Conservation (phyloP, 2,329 filamentous ascomycete genomes). For the Myriosclerotinia scirpicola region DNA sequence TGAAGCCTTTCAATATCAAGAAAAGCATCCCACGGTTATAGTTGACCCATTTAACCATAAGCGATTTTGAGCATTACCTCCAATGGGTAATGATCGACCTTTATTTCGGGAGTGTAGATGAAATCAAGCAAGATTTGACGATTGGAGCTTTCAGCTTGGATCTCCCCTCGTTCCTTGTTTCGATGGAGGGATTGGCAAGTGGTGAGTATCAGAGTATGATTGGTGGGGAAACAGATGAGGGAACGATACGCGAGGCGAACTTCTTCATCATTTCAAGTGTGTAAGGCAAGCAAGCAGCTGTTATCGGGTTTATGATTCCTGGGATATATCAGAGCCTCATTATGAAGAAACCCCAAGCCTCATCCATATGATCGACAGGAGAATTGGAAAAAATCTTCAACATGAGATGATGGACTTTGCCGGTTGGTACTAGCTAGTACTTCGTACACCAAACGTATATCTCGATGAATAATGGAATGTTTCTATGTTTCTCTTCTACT, state of each 20-base stretch:
- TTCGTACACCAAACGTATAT: neutral
- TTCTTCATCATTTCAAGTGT: neutral
- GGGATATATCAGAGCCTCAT: neutral
- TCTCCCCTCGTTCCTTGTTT: slow-evolving; percentile 1
- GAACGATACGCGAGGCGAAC: slow-evolving; percentile 11
- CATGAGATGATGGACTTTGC: neutral
- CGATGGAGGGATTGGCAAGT: neutral
- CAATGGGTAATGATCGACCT: slow-evolving; percentile 7
- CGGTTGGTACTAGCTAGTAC: too few species aligned
- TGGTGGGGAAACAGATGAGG: slow-evolving; percentile 1
- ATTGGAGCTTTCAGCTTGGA: slow-evolving; percentile 4
- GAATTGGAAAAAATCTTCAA: neutral
- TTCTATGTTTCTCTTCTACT: too few species aligned
- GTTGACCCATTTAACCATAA: neutral
- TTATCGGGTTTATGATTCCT: too few species aligned
- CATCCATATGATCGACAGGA: neutral
- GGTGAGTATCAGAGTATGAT: neutral
- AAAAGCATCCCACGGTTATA: slow-evolving; percentile 3
- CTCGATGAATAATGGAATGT: neutral
- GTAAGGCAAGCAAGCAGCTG: neutral
- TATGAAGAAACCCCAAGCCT: neutral
- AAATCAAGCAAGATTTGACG: slow-evolving; percentile 15
- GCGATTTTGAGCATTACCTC: neutral
- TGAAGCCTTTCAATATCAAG: neutral
- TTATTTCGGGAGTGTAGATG: neutral